Conservation (phyloP, 768 basidiomycete species). For the Leccinum pellstonianum region DNA sequence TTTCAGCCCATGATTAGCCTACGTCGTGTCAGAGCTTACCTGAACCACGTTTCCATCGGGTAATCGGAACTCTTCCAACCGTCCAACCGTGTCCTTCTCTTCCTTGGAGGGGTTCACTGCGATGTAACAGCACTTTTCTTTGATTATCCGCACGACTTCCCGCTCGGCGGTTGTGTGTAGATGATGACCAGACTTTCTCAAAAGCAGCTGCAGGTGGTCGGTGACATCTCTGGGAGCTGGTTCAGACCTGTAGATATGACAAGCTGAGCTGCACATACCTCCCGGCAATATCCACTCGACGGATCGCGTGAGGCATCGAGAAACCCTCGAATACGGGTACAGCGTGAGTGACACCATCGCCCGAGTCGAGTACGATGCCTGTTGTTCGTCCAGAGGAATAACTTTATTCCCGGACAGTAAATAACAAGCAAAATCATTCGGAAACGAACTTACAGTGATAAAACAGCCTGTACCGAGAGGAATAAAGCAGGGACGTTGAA, state of each 20-base stretch:
- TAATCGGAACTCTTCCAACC: slow-evolving; percentile 84
- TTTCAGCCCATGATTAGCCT: slow-evolving; percentile 14
- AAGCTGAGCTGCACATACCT: slow-evolving; percentile 48
- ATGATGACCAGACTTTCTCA: slow-evolving; percentile 93
- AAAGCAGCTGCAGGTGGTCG: slow-evolving; percentile 89
- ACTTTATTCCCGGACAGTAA: slow-evolving; percentile 42
- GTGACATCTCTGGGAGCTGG: slow-evolving; percentile 77
- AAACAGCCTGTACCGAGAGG: slow-evolving; percentile 94
- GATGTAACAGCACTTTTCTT: slow-evolving; percentile 97
- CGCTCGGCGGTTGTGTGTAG: slow-evolving; percentile 96
- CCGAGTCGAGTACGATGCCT: slow-evolving; percentile 98
- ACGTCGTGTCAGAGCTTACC: slow-evolving; percentile 43
- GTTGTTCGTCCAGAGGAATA: slow-evolving; percentile 98
- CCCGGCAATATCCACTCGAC: slow-evolving; percentile 94
- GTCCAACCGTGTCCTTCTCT: slow-evolving; percentile 82
- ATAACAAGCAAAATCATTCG: background rate
- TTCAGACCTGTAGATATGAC: background rate
- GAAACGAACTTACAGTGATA: slow-evolving; percentile 77
- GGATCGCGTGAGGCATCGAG: slow-evolving; percentile 98
- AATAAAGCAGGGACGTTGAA: slow-evolving; percentile 99
- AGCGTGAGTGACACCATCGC: slow-evolving; percentile 97
- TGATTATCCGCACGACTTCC: slow-evolving; percentile 95
- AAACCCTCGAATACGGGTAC: slow-evolving; percentile 99
- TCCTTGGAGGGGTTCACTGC: slow-evolving; percentile 92
- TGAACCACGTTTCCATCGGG: slow-evolving; percentile 95